Conservation (phyloP, 2,329 filamentous ascomycete genomes). For the Claviceps spartinae region DNA sequence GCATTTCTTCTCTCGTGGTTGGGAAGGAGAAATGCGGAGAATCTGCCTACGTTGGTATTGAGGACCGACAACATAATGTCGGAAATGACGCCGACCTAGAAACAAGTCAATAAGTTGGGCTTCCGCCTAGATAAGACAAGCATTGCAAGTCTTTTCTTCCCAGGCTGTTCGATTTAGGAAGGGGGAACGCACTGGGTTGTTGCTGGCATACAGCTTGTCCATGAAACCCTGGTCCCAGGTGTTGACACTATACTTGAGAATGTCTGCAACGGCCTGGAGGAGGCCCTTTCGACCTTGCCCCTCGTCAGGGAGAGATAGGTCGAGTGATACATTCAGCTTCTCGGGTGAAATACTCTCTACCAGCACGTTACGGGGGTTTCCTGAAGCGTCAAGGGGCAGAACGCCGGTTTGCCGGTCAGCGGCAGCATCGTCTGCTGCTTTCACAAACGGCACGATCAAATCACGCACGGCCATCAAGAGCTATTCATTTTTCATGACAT, state of each 20-base stretch:
- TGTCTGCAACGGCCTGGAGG: conserved; percentile 52
- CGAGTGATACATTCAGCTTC: conserved; percentile 39
- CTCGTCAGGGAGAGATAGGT: conserved; percentile 43
- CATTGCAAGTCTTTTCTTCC: not conserved
- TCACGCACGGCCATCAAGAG: conserved; percentile 53
- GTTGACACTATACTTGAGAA: conserved; percentile 82
- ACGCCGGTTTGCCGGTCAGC: conserved; percentile 37
- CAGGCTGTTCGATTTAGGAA: not conserved
- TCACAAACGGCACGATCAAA: conserved; percentile 58
- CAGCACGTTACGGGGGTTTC: conserved; percentile 39
- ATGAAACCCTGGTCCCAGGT: conserved; percentile 98
- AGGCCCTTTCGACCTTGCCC: conserved; percentile 60
- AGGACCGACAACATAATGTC: conserved; percentile 74
- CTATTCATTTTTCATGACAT: conserved; percentile 24
- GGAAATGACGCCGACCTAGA: conserved; percentile 65
- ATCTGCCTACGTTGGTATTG: conserved; percentile 67
- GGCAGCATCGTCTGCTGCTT: conserved; percentile 51
- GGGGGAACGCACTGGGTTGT: conserved; percentile 51
- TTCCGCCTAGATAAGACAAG: not conserved
- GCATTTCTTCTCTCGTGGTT: too few species aligned
- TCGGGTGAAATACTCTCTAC: conserved; percentile 49
- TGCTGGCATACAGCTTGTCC: conserved; percentile 88
- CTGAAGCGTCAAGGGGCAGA: conserved; percentile 25
- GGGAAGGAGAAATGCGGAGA: not conserved
- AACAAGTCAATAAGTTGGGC: not conserved